phyloP scores from a whole-genome alignment of 2,329 filamentous ascomycete species.

The Didymella segeticola region DNA sequence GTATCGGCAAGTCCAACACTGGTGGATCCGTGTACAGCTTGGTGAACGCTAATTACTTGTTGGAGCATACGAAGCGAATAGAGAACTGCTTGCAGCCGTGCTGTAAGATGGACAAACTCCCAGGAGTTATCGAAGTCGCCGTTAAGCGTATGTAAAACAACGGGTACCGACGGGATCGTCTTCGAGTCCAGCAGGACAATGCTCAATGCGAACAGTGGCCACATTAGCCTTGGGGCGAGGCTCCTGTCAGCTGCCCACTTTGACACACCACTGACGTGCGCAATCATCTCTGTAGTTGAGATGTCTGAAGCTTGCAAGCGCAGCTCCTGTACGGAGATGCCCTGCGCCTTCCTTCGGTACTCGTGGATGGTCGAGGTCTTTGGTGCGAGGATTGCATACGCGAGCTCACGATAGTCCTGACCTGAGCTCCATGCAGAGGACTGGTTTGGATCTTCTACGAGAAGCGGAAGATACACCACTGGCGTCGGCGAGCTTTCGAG shows the following conservation, averaged over 20 bases:
- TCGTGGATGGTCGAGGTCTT: slow-evolving; percentile 39
- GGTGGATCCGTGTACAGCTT: slow-evolving; percentile 3
- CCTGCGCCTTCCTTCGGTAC: slow-evolving; percentile 48
- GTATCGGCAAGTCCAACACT: not conserved
- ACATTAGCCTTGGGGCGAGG: slow-evolving; percentile 24
- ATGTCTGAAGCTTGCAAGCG: not conserved
- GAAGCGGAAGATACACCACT: slow-evolving; percentile 68
- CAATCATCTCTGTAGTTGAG: slow-evolving; percentile 18
- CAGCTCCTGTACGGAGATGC: slow-evolving; percentile 29
- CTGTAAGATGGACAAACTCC: slow-evolving; percentile 49
- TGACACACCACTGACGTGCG: slow-evolving; percentile 21
- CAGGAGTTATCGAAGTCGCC: slow-evolving; percentile 45
- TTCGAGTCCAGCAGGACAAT: slow-evolving; percentile 32
- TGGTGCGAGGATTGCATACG: slow-evolving; percentile 47
- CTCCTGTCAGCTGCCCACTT: slow-evolving; percentile 24
- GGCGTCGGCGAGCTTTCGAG: slow-evolving; percentile 23
- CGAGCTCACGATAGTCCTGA: slow-evolving; percentile 44
- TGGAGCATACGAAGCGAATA: slow-evolving; percentile 54
- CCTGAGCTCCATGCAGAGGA: slow-evolving; percentile 54
- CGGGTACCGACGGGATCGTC: slow-evolving; percentile 23
- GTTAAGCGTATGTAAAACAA: slow-evolving; percentile 32
- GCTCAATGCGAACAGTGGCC: slow-evolving; percentile 36
- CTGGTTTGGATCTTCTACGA: slow-evolving; percentile 58
- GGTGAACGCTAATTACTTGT: slow-evolving; percentile 43
- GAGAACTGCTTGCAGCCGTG: slow-evolving; percentile 50